Conservation (phyloP, 2,329 filamentous ascomycete genomes). For the Diplodia corticola region DNA sequence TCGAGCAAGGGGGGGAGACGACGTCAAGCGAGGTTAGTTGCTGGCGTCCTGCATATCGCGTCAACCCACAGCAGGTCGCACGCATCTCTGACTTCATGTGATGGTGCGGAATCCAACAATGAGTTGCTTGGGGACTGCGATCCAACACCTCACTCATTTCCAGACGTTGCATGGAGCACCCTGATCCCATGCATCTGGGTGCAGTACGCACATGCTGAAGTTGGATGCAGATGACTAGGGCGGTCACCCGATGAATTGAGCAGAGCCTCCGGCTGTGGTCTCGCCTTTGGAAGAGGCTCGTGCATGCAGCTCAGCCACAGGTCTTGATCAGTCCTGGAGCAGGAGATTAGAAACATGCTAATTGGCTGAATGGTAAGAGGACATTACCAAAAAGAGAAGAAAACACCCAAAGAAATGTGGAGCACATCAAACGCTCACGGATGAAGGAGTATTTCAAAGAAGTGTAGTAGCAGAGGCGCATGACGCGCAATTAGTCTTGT, state of each 20-base stretch:
- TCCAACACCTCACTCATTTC: neutral
- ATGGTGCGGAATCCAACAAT: neutral
- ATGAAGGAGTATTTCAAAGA: neutral
- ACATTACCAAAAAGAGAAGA: neutral
- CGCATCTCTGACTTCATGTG: neutral
- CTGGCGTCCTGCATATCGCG: neutral
- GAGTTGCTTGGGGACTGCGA: neutral
- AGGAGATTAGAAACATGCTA: neutral
- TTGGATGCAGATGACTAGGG: neutral
- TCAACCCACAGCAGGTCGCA: neutral
- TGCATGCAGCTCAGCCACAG: neutral
- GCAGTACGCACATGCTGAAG: neutral
- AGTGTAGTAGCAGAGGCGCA: neutral
- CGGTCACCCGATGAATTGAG: neutral
- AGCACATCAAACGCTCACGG: neutral
- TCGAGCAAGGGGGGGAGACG: neutral
- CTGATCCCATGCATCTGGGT: neutral
- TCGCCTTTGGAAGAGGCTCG: neutral
- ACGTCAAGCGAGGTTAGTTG: neutral
- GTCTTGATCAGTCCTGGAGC: neutral
- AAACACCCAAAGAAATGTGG: neutral
- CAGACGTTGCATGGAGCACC: neutral
- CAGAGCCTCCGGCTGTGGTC: neutral
- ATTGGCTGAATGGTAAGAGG: neutral
- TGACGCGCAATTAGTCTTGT: slow-evolving; percentile 15